phyloP scores from a whole-genome alignment of 352 stramenopile genomes.

The Thraustochytrium striatum region DNA sequence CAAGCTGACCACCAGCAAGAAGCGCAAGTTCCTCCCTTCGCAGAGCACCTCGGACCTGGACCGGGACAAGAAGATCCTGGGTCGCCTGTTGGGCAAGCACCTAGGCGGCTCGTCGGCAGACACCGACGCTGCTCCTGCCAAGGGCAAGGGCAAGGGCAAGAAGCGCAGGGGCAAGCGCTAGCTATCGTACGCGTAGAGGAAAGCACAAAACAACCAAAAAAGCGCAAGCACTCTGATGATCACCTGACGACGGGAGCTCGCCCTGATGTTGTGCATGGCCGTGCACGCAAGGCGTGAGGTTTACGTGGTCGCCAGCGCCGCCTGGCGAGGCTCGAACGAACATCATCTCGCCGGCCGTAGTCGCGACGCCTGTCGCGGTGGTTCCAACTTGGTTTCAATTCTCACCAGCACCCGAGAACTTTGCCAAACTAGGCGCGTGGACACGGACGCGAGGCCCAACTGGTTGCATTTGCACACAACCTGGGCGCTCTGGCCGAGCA shows the following conservation, averaged over 20 bases:
- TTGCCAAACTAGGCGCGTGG: neutral
- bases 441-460: no score
- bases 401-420: no score
- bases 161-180: no score
- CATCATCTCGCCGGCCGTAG: neutral
- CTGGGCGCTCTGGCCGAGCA: no score
- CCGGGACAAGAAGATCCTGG: constrained; percentile 37
- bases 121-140: neutral
- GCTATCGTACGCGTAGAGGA: no score
- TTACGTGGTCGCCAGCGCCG: no score
- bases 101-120: constrained; percentile 7
- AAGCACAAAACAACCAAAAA: no score
- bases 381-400: neutral
- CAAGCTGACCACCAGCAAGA: constrained; percentile 12
- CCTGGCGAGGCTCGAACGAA: neutral
- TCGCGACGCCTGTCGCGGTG: neutral
- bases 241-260: neutral
- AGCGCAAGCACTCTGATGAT: no score
- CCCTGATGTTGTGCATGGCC: neutral
- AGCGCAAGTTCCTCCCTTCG: constrained; percentile 25
- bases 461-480: no score
- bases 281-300: neutral
- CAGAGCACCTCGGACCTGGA: neutral
- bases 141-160: constrained; percentile 6
- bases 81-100: constrained; percentile 4